Conservation (phyloP, 805 yeast genomes). For the Wilhelminamyces savonicus region DNA sequence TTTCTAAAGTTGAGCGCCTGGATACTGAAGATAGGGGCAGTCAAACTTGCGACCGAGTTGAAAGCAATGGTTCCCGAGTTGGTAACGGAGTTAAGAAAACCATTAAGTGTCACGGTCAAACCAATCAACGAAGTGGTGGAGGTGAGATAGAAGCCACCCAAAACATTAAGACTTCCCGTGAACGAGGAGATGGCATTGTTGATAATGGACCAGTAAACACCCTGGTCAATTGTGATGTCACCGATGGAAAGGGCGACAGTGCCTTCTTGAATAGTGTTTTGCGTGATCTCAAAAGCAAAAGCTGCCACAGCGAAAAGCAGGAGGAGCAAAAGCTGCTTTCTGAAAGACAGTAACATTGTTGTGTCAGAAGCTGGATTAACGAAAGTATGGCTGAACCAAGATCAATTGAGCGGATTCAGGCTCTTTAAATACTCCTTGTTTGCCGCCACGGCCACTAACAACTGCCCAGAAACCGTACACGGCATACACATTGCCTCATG, state of each 20-base stretch:
- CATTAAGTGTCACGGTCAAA: constrained; percentile 6
- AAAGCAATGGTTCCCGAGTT: constrained; percentile 16
- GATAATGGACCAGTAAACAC: constrained; percentile 12
- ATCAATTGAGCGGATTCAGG: no score
- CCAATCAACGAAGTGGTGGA: constrained; percentile 6
- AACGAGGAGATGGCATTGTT: constrained; percentile 6
- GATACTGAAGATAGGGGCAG: constrained; percentile 9
- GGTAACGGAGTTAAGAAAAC: constrained; percentile 4
- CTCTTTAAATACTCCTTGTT: no score
- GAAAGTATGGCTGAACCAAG: no score
- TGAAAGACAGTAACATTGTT: no score
- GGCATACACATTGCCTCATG: no score
- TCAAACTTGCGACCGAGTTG: constrained; percentile 6
- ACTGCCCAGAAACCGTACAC: no score
- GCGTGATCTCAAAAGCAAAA: no score
- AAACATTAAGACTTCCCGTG: constrained; percentile 1
- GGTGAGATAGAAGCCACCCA: constrained; percentile 7
- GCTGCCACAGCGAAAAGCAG: no score
- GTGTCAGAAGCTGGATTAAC: no score
- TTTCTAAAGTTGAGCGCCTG: constrained; percentile 7
- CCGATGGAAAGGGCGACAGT: constrained; percentile 8
- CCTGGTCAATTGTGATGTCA: constrained; percentile 5
- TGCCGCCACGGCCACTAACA: no score
- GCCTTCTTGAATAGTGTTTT: constrained; percentile 1
- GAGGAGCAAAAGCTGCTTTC: no score